phyloP scores from a whole-genome alignment of 371 early-diverging fungal genomes.

The Chytridiales sp. region DNA sequence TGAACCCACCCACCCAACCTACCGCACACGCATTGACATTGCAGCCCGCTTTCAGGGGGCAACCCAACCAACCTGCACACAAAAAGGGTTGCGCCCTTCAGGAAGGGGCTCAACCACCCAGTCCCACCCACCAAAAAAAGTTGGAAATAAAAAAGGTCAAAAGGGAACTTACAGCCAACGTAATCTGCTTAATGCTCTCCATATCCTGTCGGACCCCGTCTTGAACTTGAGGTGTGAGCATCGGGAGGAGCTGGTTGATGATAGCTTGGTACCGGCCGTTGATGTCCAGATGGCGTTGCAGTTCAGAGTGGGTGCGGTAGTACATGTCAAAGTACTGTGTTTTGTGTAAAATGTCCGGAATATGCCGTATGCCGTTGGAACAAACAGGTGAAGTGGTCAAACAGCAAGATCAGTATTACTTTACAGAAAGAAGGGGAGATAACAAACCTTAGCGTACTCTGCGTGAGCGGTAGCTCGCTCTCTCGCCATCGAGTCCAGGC shows the following conservation, averaged over 20 bases:
- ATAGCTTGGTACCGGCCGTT: slow-evolving; percentile 24
- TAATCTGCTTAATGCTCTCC: slow-evolving; percentile 20
- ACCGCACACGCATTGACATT: no score
- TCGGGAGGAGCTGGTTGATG: slow-evolving; percentile 21
- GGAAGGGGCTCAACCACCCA: no score
- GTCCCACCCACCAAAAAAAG: no score
- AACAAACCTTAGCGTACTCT: not conserved
- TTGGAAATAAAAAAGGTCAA: no score
- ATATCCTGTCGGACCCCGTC: slow-evolving; percentile 25
- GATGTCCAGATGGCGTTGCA: slow-evolving; percentile 13
- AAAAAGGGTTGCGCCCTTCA: no score
- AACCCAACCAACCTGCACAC: no score
- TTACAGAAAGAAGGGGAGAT: not conserved
- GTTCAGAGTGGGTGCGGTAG: slow-evolving; percentile 4
- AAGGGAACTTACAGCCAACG: not conserved
- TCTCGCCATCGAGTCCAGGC: not conserved
- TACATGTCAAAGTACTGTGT: slow-evolving; percentile 15
- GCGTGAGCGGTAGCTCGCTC: not conserved
- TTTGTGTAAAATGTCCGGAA: not conserved
- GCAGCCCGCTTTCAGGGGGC: no score
- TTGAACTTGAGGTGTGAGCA: slow-evolving; percentile 19
- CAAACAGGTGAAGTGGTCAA: not conserved
- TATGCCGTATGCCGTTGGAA: not conserved
- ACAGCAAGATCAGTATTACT: not conserved
- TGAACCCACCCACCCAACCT: no score